Conservation (phyloP, 208 protist genomes). For the Leptomonas seymouri region DNA sequence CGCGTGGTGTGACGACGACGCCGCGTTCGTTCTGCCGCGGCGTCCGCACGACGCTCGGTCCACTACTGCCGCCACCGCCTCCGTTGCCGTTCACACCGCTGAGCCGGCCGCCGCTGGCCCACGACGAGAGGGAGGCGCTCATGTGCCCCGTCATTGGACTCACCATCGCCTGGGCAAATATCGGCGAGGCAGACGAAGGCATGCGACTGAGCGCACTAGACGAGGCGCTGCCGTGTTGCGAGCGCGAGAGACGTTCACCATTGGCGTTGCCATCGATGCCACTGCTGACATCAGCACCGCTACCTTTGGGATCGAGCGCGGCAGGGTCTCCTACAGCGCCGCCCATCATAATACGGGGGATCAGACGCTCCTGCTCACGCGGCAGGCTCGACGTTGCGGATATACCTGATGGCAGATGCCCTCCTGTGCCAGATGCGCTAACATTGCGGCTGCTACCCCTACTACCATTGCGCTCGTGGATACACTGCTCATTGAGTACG, state of each 20-base stretch:
- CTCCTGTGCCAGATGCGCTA: background rate
- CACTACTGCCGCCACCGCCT: no score
- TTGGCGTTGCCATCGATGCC: background rate
- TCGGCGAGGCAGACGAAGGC: constrained; percentile 19
- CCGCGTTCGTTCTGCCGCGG: constrained; percentile 31
- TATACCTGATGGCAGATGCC: background rate
- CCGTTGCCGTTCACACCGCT: constrained; percentile 11
- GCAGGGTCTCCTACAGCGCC: constrained; percentile 4
- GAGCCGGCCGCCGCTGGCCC: constrained; percentile 7
- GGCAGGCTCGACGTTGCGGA: background rate
- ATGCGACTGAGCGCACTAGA: constrained; percentile 8
- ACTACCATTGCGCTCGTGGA: constrained; percentile 11
- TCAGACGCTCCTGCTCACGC: constrained; percentile 9
- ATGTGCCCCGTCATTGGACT: constrained; percentile 9
- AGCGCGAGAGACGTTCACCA: constrained; percentile 15
- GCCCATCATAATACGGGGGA: constrained; percentile 20
- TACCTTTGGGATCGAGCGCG: constrained; percentile 17
- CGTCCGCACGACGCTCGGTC: constrained; percentile 22
- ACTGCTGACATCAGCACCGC: background rate
- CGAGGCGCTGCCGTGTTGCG: constrained; percentile 23
- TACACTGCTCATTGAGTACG: background rate
- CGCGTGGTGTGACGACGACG: constrained; percentile 26
- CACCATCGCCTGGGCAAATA: constrained; percentile 22
- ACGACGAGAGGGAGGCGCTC: background rate
- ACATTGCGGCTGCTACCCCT: constrained; percentile 12